A percentile compares a stretch with the other conserved stretches of the same genome.
Evolutionary conservation across 73 alveolate genomes (phyloP).

Genomic region (Paramecium octaurelia): DNA sequence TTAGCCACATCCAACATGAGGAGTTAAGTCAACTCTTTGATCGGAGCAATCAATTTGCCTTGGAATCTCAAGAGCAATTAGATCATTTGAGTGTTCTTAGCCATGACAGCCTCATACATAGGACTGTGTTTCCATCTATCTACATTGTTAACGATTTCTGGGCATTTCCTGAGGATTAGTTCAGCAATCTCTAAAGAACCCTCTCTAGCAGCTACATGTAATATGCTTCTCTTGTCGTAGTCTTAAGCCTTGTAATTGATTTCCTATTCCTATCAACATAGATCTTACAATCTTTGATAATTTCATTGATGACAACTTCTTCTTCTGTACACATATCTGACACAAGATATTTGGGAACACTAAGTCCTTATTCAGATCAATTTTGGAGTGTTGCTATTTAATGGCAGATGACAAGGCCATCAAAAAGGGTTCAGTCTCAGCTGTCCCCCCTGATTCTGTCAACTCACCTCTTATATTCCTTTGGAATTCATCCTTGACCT

Average conservation of each 20-base stretch:
- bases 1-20: slow-evolving; percentile 3
- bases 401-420: slow-evolving; percentile 50
- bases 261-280: not conserved
- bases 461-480: slow-evolving; percentile 80
- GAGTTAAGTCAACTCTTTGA: slow-evolving; percentile 26
- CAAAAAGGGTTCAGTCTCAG: slow-evolving; percentile 40
- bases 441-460: slow-evolving; percentile 33
- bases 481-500: slow-evolving; percentile 60
- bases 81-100: slow-evolving; percentile 27
- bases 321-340: slow-evolving; percentile 22
- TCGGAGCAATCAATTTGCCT: slow-evolving; percentile 41
- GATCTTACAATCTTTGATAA: not conserved
- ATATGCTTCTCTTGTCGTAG: slow-evolving; percentile 55
- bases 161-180: slow-evolving; percentile 4
- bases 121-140: slow-evolving; percentile 59
- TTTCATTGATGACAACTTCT: not conserved
- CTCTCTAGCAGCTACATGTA: slow-evolving; percentile 63
- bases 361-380: slow-evolving; percentile 8
- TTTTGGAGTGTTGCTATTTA: not conserved
- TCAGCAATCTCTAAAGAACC: slow-evolving; percentile 54
- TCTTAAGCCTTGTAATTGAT: slow-evolving; percentile 33
- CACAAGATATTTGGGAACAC: slow-evolving; percentile 58
- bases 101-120: slow-evolving; percentile 54
- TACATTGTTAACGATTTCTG: slow-evolving; percentile 5
- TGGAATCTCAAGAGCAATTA: not conserved